Percentiles rank a stretch among this genome's conserved stretches.
phyloP scores from a whole-genome alignment of 176 grass and related monocot genomes.

The Triticum dicoccoides region DNA sequence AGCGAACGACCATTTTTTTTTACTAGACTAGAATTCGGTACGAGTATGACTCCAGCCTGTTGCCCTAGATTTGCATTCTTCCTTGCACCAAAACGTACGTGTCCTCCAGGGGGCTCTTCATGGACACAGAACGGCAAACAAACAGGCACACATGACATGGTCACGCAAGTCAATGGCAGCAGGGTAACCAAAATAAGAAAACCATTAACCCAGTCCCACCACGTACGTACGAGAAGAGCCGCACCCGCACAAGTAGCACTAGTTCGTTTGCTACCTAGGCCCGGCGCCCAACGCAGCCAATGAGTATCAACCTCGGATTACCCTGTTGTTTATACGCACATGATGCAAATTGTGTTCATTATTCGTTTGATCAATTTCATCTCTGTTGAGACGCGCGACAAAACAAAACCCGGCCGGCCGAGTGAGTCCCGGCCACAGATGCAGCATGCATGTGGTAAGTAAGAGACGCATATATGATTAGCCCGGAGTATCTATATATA shows the following conservation, averaged over 20 bases:
- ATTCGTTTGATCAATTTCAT: not conserved
- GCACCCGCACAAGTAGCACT: not conserved
- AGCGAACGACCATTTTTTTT: no score
- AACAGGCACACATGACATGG: not conserved
- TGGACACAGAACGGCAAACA: not conserved
- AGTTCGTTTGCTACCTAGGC: not conserved
- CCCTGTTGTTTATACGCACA: not conserved
- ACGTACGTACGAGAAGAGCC: not conserved
- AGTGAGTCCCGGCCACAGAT: no score
- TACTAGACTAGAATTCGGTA: no score
- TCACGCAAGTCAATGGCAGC: not conserved
- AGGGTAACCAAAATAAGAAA: not conserved
- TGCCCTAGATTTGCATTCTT: no score
- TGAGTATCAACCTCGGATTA: constrained; percentile 20
- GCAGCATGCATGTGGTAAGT: no score
- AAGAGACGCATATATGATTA: no score
- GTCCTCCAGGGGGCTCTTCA: no score
- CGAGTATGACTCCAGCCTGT: no score
- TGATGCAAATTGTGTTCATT: not conserved
- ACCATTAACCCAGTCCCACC: not conserved
- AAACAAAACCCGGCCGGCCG: no score
- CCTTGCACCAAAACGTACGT: no score
- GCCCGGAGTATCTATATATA: no score
- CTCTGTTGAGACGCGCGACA: no score
- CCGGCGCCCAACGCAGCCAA: not conserved